Evolutionary conservation across 2,329 filamentous ascomycete species (phyloP), one percentile per base, ranked within the genome.

Genomic region (Cordyceps sp.): DNA sequence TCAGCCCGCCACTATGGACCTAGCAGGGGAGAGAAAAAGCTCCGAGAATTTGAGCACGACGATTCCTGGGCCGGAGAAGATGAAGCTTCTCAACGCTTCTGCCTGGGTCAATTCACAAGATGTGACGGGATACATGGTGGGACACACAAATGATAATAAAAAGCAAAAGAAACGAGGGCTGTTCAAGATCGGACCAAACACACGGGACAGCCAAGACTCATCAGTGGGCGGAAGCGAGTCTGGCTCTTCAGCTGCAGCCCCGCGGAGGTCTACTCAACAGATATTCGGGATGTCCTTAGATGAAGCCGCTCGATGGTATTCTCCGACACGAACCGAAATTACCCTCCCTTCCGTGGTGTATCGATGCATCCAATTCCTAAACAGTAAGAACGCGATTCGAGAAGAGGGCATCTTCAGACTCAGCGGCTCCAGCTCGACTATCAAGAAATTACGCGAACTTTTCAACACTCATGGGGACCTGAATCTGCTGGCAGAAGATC

Each of bases 391-490:
- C 39, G 90, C 86, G 10, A 66, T 78, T 30, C 66, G 65, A 6
- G 90, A 98, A 52, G 90, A 98, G 54, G 90, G 90, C 27, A 93
- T 98, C 26, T 98, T 98, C 65, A 76, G 90, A 32, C 65, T 98
- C 26, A 96, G 86, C 52, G 90, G 90, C n/a, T 96, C 88, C 1
- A 96, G 93, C 48, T 71, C 92, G 33, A 78, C 93, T 31, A 93
- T 98, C 57, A 93, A 88, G 54, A 74, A 74, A 35, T 67, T 98
- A 27, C 80, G 81, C 38, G 88, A 96, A 50, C 77, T 86, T 3
- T 98, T 98, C 61, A 94, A 98, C 53, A 74, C 58, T 4, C 86
- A 98, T 59, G 79, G 86, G 29, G 90, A 98, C 48, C 70, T 98
- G 41, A 84, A 93, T 49, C 64, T 98, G 32, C 54, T 94, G 18